Evolutionary conservation across 2,329 filamentous ascomycete genomes (phyloP).

Genomic region (Ascochyta clinopodiicola): DNA sequence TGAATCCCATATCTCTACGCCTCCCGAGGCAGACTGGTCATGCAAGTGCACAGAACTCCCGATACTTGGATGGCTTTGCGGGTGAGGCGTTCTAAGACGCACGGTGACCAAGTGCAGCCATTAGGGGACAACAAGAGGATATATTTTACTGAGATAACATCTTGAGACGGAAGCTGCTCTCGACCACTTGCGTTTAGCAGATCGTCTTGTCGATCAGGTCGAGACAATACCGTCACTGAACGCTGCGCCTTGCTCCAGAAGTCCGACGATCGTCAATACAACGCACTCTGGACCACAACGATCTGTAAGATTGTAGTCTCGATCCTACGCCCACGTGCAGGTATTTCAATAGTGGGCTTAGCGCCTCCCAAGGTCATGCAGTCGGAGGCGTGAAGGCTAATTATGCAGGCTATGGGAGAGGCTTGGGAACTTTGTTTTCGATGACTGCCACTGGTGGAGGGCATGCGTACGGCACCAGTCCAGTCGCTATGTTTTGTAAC

Average conservation of each 20-base stretch:
- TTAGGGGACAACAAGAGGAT: too few species aligned
- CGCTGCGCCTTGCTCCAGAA: not conserved
- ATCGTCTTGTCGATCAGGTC: not conserved
- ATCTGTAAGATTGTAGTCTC: not conserved
- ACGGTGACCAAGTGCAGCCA: not conserved
- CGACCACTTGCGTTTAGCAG: not conserved
- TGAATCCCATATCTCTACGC: not conserved
- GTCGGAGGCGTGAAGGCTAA: not conserved
- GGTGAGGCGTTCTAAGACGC: conserved; percentile 1
- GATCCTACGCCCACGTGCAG: not conserved
- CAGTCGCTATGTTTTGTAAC: not conserved
- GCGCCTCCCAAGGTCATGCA: not conserved
- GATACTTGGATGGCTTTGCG: conserved; percentile 3
- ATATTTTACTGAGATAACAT: too few species aligned
- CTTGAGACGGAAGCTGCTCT: too few species aligned
- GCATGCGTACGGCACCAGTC: not conserved
- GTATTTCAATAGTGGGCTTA: not conserved
- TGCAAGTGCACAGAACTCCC: not conserved
- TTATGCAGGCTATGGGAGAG: conserved; percentile 2
- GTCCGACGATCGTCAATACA: not conserved
- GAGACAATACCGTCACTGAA: not conserved
- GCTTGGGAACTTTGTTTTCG: not conserved
- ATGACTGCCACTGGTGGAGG: not conserved
- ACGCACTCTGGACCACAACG: not conserved
- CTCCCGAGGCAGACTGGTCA: conserved; percentile 6